Evolutionary conservation across 148 eudicot genomes (phyloP).

Genomic region (Cornus florida): DNA sequence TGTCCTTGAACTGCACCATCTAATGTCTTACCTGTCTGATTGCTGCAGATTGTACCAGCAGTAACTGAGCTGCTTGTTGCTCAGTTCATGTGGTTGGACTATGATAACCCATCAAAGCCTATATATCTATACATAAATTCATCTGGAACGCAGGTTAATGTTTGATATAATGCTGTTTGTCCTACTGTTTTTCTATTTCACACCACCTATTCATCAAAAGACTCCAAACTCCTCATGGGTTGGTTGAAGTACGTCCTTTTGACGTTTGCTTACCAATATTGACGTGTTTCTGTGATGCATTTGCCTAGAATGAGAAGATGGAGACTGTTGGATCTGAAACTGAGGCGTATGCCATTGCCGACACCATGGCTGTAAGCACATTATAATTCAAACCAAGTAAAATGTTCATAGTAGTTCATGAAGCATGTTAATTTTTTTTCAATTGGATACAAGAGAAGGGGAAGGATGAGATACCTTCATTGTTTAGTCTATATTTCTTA

Average conservation of each 20-base stretch:
- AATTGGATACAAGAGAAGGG: not conserved
- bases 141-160: conserved; percentile 75
- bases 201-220: no score
- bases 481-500: not conserved
- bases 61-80: conserved; percentile 88
- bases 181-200: conserved; percentile 2
- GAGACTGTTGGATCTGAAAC: conserved; percentile 82
- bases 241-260: not conserved
- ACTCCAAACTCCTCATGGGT: not conserved
- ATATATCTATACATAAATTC: conserved; percentile 84
- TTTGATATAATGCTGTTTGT: not conserved
- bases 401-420: not conserved
- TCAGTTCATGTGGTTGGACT: conserved; percentile 87
- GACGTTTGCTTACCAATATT: conserved; percentile 1
- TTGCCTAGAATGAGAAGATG: conserved; percentile 63
- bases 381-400: not conserved
- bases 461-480: not conserved
- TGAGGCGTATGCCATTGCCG: conserved; percentile 84
- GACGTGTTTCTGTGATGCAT: conserved; percentile 10
- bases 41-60: conserved; percentile 76
- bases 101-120: conserved; percentile 68
- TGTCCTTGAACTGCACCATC: not conserved
- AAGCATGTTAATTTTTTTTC: not conserved
- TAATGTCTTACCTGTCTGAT: conserved; percentile 10
- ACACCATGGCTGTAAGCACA: conserved; percentile 74